Evolutionary conservation across 331 rosid species (phyloP).

Genomic region (Ulmus americana): DNA sequence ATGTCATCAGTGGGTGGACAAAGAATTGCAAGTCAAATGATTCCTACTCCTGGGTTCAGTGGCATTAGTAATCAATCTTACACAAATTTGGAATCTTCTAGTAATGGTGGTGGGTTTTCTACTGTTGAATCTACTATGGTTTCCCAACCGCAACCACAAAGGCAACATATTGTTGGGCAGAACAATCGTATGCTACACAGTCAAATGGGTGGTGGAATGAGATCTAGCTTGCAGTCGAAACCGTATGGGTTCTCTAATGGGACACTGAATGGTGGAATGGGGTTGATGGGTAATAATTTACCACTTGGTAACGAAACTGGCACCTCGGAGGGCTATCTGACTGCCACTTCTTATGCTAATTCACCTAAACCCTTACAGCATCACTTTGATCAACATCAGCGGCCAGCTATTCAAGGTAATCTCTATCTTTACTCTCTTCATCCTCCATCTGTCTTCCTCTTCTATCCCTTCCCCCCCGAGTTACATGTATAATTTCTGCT

Average conservation of each 20-base stretch:
- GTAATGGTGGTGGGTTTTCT: constrained; percentile 51
- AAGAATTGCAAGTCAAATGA: constrained; percentile 78
- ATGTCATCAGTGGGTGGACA: constrained; percentile 61
- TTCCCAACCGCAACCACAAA: constrained; percentile 61
- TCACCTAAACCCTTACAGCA: constrained; percentile 51
- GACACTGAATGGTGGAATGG: constrained; percentile 51
- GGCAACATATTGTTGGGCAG: constrained; percentile 66
- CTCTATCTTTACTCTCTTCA: constrained; percentile 12
- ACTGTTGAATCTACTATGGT: constrained; percentile 54
- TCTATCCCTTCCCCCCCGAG: background rate
- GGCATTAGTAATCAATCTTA: constrained; percentile 49
- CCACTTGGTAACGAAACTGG: constrained; percentile 57
- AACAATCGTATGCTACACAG: constrained; percentile 61
- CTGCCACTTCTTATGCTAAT: constrained; percentile 39
- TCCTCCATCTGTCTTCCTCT: background rate
- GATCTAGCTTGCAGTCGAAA: constrained; percentile 68
- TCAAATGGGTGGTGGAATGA: constrained; percentile 68
- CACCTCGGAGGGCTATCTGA: constrained; percentile 55
- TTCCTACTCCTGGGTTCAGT: constrained; percentile 88
- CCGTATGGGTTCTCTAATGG: constrained; percentile 75
- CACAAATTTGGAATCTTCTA: constrained; percentile 55
- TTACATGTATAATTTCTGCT: background rate
- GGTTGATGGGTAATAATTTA: constrained; percentile 60
- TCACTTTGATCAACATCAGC: constrained; percentile 45
- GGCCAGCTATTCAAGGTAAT: constrained; percentile 55